Evolutionary conservation across 2,329 filamentous ascomycete species (phyloP).

Genomic region (Periconia digitata): DNA sequence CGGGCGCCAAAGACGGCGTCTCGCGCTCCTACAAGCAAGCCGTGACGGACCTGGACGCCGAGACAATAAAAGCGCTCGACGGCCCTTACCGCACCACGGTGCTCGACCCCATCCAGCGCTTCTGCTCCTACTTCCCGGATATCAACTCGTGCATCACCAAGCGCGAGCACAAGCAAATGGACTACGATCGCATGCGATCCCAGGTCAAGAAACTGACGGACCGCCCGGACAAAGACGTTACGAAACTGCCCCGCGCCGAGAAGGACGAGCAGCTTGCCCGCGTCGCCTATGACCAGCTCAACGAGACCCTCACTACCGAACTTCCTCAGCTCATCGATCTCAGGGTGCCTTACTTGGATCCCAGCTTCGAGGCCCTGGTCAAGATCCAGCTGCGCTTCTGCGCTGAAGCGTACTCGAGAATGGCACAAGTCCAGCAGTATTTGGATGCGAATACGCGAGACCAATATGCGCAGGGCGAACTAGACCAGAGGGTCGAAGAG

Average conservation of each 20-base stretch:
- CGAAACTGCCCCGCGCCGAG: constrained; percentile 92
- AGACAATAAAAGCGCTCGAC: constrained; percentile 97
- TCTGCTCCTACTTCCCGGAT: constrained; percentile 98
- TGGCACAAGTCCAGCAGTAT: constrained; percentile 99
- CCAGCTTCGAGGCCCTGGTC: constrained; percentile 94
- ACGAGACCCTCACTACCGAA: constrained; percentile 92
- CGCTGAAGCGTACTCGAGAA: constrained; percentile 93
- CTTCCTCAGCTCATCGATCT: constrained; percentile 95
- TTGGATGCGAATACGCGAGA: constrained; percentile 93
- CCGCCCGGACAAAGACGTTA: constrained; percentile 98
- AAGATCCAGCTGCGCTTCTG: constrained; percentile 99
- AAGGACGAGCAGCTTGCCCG: constrained; percentile 96
- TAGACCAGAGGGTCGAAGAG: constrained; percentile 91
- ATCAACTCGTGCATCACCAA: constrained; percentile 99
- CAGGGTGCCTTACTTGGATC: constrained; percentile 94
- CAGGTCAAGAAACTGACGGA: constrained; percentile 97
- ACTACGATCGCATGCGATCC: constrained; percentile 93
- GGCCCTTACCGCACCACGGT: constrained; percentile 94
- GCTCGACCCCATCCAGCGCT: constrained; percentile 90
- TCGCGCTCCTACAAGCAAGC: constrained; percentile 97
- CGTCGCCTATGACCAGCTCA: constrained; percentile 91
- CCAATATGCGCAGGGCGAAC: constrained; percentile 89
- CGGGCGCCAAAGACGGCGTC: constrained; percentile 91
- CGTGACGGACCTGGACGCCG: constrained; percentile 94
- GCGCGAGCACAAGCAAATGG: constrained; percentile 95